These are phyloP conservation scores for Cladophialophora bantiana DNA, from an alignment of 2,329 filamentous ascomycete species.

Conservation along the genomic window DNA sequence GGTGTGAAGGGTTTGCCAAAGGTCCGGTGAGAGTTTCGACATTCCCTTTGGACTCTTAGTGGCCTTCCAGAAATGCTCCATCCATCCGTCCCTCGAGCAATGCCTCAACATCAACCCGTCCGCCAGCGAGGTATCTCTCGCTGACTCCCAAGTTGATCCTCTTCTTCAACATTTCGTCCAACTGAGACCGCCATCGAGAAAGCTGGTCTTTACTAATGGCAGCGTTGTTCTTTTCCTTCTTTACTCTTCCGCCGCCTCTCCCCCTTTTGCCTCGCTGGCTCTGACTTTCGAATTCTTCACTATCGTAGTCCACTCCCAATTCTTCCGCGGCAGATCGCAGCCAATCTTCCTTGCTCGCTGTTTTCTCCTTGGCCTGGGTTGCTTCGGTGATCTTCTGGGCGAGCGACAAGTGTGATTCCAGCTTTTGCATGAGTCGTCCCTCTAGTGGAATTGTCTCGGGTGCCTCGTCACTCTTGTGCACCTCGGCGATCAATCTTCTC, in stretches of 20 bases:
- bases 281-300: slow-evolving; percentile 77
- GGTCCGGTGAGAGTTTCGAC: not conserved
- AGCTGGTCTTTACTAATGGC: slow-evolving; percentile 72
- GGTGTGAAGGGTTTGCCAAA: not conserved
- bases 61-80: slow-evolving; percentile 30
- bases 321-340: slow-evolving; percentile 85
- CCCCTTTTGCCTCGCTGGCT: slow-evolving; percentile 67
- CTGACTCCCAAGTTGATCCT: slow-evolving; percentile 88
- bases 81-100: slow-evolving; percentile 65
- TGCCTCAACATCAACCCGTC: slow-evolving; percentile 79
- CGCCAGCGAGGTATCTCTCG: slow-evolving; percentile 82
- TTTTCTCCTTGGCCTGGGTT: slow-evolving; percentile 84
- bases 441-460: slow-evolving; percentile 77
- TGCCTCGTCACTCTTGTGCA: slow-evolving; percentile 66
- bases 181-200: slow-evolving; percentile 71
- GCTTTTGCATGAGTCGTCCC: slow-evolving; percentile 74
- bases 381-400: slow-evolving; percentile 89
- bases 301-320: slow-evolving; percentile 91
- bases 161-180: slow-evolving; percentile 73
- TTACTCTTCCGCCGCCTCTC: slow-evolving; percentile 75
- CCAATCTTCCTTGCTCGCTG: slow-evolving; percentile 82
- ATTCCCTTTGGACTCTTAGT: slow-evolving; percentile 10
- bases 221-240: slow-evolving; percentile 74
- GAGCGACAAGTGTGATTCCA: slow-evolving; percentile 78
- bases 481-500: slow-evolving; percentile 81